Base-by-base conservation (phyloP, 768 basidiomycete genomes). In the Coprinopsis cinerea region DNA sequence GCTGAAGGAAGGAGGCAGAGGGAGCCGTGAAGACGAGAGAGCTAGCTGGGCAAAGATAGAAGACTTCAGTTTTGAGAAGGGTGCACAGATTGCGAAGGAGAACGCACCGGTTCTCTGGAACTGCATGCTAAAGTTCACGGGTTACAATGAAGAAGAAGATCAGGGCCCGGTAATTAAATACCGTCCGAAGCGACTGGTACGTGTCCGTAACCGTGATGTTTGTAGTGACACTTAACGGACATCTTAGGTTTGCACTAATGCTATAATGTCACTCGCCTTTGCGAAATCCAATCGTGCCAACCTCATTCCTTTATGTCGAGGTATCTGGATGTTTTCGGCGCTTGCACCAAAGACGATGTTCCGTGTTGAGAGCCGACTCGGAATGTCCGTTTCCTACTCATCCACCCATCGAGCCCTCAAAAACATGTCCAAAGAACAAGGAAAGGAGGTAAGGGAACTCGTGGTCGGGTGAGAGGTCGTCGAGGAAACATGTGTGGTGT, bases 261-360 rank as follows among this genome's bases (percentile, higher is more conserved):
- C 53, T 3, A 44, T 59, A n/a, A 57, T 59, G 59, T 51, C 54
- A 10, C 26, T 59, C 42, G 57, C 54, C 13, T 55, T 57, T 37
- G 46, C 49, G 10, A 40, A 44, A 23, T 57, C 54, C 9, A 47
- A 57, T 10, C 25, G 37, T 2, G 55, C 55, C 18, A 58, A 45
- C 48, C 24, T 54, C 10, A 54, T 49, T 32, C 22, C 52, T 9
- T 22, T 60, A 10, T 60, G 59, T 32, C 49, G 37, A 28, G 59
- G 57, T 0, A 51, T 60, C 25, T 60, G 59, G 57, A 41, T 50
- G 1, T 58, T 60, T 41, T 47, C 59, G 25, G 34, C 50, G 10
- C 55, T 53, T 37, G 59, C 56, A 14, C 53, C 48, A 14, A 40
- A 48, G 3, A 52, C 57, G 3, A 30, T 60, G 18, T 60, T 46